Evolutionary conservation across 345 rosid genomes (phyloP), one percentile per base, ranked within the genome.

Genomic region (Abelmoschus esculentus): DNA sequence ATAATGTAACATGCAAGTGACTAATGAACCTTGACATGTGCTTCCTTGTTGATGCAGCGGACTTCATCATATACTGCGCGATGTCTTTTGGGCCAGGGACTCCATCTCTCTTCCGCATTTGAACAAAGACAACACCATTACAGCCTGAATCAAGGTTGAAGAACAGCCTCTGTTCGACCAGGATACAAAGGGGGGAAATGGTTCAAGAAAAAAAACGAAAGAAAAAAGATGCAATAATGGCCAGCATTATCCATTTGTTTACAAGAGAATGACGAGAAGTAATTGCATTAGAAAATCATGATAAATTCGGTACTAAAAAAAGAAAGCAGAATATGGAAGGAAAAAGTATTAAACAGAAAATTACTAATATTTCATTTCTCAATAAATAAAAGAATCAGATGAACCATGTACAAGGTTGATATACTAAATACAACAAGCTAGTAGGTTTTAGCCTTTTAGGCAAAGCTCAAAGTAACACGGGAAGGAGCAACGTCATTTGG

Each of bases 41-140:
- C 36, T 90, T 96, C 80, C 81, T 89, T 11, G 97, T 87, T 54
- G 90, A 84, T 36, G 92, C 92, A 74, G 85, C 87, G 74, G 96
- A 85, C 55, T 84, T 86, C 99, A 95, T 87, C 79, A 91, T 81
- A 77, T 85, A 87, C 70, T 92, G 97, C 62, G 78, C 97, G 72
- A 95, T 84, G 70, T 92, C 93, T 77, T 81, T 90, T 8, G 99
- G 98, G 26, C 87, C 76, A 71, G 92, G 99, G 61, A 86, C 97
- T 66, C 91, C 86, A 66, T 84, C 92, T 74, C 79, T 80, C 85
- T 83, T 88, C 74, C 86, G 88, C 99, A 95, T 95, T 85, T 95
- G 99, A 76, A 95, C 81, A 72, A 95, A 81, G 66, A 82, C 84
- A 58, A 95, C 83, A 69, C 99, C 99, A 52, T 90, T 92, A 76